These are phyloP conservation scores for Penicillium sp. DNA, from an alignment of 2,329 filamentous ascomycete species.

Conservation along the genomic window DNA sequence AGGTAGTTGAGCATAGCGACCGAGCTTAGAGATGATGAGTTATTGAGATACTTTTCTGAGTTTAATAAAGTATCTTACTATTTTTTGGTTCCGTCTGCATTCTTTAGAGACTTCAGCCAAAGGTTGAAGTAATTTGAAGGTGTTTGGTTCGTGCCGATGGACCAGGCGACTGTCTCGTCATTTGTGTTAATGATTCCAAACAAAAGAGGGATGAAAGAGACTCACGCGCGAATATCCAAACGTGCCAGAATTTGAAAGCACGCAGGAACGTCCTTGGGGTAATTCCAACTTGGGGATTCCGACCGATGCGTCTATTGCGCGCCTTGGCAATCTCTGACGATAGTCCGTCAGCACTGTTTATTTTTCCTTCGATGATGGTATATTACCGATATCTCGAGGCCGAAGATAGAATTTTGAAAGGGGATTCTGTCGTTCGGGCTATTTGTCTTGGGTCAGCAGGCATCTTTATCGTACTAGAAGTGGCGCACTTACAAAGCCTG, in stretches of 20 bases:
- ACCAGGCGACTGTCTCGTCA: neutral
- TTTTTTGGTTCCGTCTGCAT: neutral
- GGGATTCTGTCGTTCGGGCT: neutral
- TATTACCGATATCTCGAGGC: neutral
- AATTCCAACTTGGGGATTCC: neutral
- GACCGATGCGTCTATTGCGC: neutral
- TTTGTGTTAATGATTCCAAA: neutral
- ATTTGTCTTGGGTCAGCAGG: neutral
- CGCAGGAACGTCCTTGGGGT: neutral
- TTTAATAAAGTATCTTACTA: neutral
- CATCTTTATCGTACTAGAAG: no score
- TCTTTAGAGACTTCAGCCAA: neutral
- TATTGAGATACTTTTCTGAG: neutral
- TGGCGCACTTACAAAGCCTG: neutral
- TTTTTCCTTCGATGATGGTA: neutral
- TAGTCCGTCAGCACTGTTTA: neutral
- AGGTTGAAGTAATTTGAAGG: constrained; percentile 1
- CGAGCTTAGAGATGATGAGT: neutral
- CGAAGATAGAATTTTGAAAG: neutral
- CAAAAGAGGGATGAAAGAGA: neutral
- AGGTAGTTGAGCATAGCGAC: constrained; percentile 2
- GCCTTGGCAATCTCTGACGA: neutral
- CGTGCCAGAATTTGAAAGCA: neutral
- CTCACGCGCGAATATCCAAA: neutral
- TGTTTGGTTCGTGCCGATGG: neutral